phyloP scores from a whole-genome alignment of 2,329 filamentous ascomycete species.

The Aspergillus versicolor region DNA sequence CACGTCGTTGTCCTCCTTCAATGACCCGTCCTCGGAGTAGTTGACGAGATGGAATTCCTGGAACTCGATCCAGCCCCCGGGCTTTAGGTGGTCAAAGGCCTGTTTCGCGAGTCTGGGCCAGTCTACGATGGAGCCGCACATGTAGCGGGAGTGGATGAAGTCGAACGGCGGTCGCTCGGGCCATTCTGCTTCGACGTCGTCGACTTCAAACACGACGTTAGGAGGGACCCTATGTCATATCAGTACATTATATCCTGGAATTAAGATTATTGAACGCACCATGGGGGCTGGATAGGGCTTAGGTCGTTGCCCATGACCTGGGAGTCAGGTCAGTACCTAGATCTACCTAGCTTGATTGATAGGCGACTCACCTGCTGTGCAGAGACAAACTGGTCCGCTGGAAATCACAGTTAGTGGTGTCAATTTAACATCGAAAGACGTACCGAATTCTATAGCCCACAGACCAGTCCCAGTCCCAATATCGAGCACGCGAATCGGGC shows the following conservation, averaged over 20 bases:
- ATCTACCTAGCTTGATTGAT: not conserved
- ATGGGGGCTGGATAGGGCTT: conserved; percentile 10
- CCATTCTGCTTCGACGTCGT: conserved; percentile 11
- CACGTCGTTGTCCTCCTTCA: conserved; percentile 2
- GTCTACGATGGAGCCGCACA: conserved; percentile 11
- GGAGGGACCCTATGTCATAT: conserved; percentile 5
- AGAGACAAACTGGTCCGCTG: not conserved
- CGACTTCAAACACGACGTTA: conserved; percentile 10
- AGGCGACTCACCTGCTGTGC: not conserved
- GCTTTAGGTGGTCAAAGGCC: conserved; percentile 5
- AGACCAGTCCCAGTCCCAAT: conserved; percentile 28
- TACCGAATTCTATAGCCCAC: conserved; percentile 26
- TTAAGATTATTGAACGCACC: not conserved
- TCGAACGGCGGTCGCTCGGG: conserved; percentile 3
- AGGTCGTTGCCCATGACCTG: conserved; percentile 11
- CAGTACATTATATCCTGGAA: not conserved
- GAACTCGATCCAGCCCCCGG: conserved; percentile 12
- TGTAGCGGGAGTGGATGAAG: conserved; percentile 9
- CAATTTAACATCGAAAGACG: not conserved
- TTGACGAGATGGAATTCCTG: conserved; percentile 8
- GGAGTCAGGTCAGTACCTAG: not conserved
- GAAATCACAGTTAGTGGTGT: not conserved
- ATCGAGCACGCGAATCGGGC: conserved; percentile 21
- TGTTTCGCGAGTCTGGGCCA: conserved; percentile 7
- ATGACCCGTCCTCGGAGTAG: conserved; percentile 6